Percentiles rank a stretch among this genome's conserved stretches.
phyloP scores from a whole-genome alignment of 495 filamentous ascomycete species.

The Jackrogersella multiformis region DNA sequence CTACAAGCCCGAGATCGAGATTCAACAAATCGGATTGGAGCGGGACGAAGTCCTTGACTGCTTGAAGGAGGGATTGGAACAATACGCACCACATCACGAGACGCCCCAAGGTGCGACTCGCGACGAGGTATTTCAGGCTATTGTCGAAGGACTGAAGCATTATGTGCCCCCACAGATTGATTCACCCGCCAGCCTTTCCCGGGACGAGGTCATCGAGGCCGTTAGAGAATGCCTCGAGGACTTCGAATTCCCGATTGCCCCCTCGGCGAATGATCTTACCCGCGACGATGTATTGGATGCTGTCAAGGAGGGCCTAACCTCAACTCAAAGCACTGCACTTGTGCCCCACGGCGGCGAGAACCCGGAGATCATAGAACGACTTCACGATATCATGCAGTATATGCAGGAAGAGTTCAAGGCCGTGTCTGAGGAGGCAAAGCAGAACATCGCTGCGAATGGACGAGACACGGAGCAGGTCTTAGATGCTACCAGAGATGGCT shows the following conservation, averaged over 20 bases:
- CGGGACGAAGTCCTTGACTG: conserved; percentile 87
- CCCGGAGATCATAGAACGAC: conserved; percentile 74
- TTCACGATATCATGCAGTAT: conserved; percentile 77
- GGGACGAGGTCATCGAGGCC: conserved; percentile 78
- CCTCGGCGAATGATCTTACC: conserved; percentile 58
- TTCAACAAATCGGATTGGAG: conserved; percentile 88
- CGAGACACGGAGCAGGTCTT: conserved; percentile 83
- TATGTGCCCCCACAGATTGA: conserved; percentile 76
- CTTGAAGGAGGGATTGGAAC: conserved; percentile 81
- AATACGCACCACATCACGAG: conserved; percentile 69
- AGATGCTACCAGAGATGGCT: conserved; percentile 84
- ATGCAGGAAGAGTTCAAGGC: conserved; percentile 73
- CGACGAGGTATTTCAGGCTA: conserved; percentile 81
- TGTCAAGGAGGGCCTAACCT: conserved; percentile 61
- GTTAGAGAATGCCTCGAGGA: conserved; percentile 81
- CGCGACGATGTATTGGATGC: conserved; percentile 64
- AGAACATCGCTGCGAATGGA: conserved; percentile 77
- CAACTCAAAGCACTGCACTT: conserved; percentile 47
- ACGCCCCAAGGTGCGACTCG: conserved; percentile 64
- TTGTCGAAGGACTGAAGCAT: conserved; percentile 82
- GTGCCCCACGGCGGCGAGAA: conserved; percentile 46
- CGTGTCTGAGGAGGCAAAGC: conserved; percentile 70
- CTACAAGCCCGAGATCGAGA: conserved; percentile 89
- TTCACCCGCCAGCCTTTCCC: conserved; percentile 70
- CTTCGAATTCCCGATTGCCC: conserved; percentile 69